Percentiles rank a stretch among this genome's conserved stretches.
Evolutionary conservation across 208 protist species (phyloP).

Genomic region (Herpetomonas muscarum): DNA sequence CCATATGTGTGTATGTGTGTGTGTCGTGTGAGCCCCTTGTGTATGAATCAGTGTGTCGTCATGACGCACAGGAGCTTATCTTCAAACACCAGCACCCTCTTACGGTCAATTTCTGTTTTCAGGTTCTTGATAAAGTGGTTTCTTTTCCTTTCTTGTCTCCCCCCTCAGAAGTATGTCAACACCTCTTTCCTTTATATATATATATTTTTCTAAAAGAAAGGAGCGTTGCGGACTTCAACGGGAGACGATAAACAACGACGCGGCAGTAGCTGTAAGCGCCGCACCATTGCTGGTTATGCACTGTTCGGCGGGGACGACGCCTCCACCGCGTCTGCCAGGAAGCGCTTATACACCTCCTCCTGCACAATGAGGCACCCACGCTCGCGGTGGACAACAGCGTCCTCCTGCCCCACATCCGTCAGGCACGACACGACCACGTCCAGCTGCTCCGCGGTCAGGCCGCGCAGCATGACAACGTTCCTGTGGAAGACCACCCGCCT

Average conservation of each 20-base stretch:
- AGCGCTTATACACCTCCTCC: slow-evolving; percentile 63
- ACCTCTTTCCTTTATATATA: slow-evolving; percentile 1
- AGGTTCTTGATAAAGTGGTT: too few relatives aligned
- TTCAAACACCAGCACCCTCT: too few relatives aligned
- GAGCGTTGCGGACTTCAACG: not conserved
- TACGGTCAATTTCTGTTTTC: too few relatives aligned
- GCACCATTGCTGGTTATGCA: not conserved
- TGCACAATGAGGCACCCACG: slow-evolving; percentile 59
- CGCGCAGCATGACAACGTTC: slow-evolving; percentile 64
- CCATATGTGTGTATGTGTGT: too few relatives aligned
- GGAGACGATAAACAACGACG: too few relatives aligned
- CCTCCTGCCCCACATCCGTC: slow-evolving; percentile 38
- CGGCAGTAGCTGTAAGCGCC: too few relatives aligned
- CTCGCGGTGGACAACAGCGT: slow-evolving; percentile 62
- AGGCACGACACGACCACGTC: slow-evolving; percentile 40
- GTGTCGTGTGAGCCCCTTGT: too few relatives aligned
- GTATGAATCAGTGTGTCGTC: too few relatives aligned
- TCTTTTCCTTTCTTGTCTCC: too few relatives aligned
- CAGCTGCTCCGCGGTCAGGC: slow-evolving; percentile 53
- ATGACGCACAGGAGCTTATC: too few relatives aligned
- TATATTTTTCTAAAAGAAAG: not conserved
- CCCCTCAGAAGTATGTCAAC: too few relatives aligned
- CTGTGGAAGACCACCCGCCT: slow-evolving; percentile 70
- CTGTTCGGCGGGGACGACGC: not conserved
- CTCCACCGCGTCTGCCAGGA: slow-evolving; percentile 18